Base-by-base conservation (phyloP, 495 filamentous ascomycete species). In the Geoglossum glabrum region DNA sequence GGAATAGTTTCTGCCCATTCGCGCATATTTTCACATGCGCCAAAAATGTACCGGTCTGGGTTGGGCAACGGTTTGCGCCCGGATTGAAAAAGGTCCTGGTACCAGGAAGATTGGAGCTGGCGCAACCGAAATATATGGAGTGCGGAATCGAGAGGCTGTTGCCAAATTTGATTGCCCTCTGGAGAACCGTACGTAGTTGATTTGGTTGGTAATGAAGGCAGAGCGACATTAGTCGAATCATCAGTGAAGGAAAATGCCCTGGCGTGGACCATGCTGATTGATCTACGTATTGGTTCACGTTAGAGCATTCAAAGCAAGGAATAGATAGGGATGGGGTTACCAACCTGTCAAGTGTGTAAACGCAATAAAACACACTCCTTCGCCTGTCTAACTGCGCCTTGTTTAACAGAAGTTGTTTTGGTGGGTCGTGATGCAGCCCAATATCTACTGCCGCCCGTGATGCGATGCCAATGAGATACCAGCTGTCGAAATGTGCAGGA, bases 241-340 rank as follows among this genome's bases (percentile, higher is more conserved):
- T 97, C 90, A 0, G 86, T 87, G 65, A 97, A 92, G 4, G 90
- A 93, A 66, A 94, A 94, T 0, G 85, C 80, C 43, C 87, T 76
- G 30, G 82, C 80, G 54, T 88, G 76, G 17, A 87, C 84, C 70
- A 90, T 79, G 60, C 85, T 87, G 33, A 87, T 86, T 5, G 83
- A 81, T 63, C 90, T 92, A 17, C 5, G 19, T 17, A 45, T 17
- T 21, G n/a, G 5, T 13, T 5, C 17, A 5, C 17, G 23, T 52
- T 15, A 17, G 11, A 52, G 19, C 13, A 1, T 52, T 2, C 26
- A 50, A 8, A 50, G 3, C 1, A 27, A 40, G 51, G 15, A 34
- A 9, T 30, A 54, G 21, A 27, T 31, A 55, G 15, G 28, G 10
- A 43, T 50, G 25, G 17, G 17, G 11, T 47, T 31, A 64, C 75